Conservation (phyloP, 495 filamentous ascomycete species). For the Apodospora peruviana region DNA sequence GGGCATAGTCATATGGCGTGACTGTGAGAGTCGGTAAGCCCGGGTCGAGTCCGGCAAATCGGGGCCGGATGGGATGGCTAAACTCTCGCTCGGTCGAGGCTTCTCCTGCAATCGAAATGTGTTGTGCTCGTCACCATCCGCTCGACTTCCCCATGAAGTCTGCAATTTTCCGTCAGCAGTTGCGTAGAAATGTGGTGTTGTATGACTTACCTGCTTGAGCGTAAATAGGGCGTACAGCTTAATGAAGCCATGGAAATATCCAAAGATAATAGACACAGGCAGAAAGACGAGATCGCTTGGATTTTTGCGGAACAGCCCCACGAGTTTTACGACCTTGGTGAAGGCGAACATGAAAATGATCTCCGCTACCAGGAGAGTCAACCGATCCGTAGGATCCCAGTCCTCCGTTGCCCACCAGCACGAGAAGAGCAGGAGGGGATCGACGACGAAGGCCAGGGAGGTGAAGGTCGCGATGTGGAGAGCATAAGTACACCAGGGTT, state of each 20-base stretch:
- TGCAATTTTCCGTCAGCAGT: constrained; percentile 26
- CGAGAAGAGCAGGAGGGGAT: constrained; percentile 55
- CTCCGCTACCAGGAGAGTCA: constrained; percentile 45
- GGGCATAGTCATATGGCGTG: not conserved
- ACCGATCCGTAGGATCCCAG: constrained; percentile 35
- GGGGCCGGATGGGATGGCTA: constrained; percentile 37
- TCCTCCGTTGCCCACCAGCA: constrained; percentile 44
- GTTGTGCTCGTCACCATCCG: constrained; percentile 60
- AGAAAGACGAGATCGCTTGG: constrained; percentile 63
- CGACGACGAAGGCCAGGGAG: constrained; percentile 60
- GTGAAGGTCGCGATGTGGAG: constrained; percentile 70
- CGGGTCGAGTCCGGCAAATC: constrained; percentile 15
- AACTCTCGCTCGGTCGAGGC: constrained; percentile 40
- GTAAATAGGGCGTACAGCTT: constrained; percentile 72
- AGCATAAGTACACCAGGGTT: constrained; percentile 72
- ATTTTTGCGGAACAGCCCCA: constrained; percentile 67
- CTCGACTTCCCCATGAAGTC: constrained; percentile 67
- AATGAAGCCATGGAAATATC: constrained; percentile 71
- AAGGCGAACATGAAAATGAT: constrained; percentile 46
- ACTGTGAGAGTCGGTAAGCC: not conserved
- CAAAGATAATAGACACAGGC: constrained; percentile 70
- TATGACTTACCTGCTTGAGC: constrained; percentile 56
- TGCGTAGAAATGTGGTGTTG: not conserved
- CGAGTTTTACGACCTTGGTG: constrained; percentile 71
- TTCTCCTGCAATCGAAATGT: constrained; percentile 48